phyloP scores from a whole-genome alignment of 257 asterid species.

The Rauvolfia tetraphylla region DNA sequence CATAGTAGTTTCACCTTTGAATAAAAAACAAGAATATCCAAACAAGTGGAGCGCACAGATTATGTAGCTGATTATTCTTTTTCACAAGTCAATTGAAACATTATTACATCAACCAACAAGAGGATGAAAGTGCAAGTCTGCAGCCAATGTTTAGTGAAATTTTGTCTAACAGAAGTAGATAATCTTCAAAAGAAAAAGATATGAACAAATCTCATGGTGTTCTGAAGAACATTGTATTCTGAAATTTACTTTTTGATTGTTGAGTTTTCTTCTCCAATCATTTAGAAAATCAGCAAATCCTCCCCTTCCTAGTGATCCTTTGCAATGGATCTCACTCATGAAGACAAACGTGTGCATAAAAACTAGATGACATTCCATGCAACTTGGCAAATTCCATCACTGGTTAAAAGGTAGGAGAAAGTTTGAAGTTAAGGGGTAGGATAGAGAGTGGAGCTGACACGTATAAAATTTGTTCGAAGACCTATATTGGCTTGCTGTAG shows the following conservation, averaged over 20 bases:
- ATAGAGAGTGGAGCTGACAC: neutral
- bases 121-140: neutral
- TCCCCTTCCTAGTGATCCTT: neutral
- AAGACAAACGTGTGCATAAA: neutral
- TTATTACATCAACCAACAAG: neutral
- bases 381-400: neutral
- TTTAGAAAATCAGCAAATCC: neutral
- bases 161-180: neutral
- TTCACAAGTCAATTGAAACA: neutral
- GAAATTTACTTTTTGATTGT: neutral
- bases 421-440: neutral
- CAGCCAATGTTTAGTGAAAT: neutral
- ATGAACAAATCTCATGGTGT: neutral
- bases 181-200: neutral
- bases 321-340: neutral
- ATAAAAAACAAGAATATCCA: neutral
- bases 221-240: neutral
- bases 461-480: neutral
- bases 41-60: neutral
- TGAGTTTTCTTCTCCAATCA: neutral
- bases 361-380: neutral
- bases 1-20: neutral
- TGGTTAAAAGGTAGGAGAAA: neutral
- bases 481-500: neutral
- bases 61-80: neutral